Conservation (phyloP, 2,329 filamentous ascomycete species). For the Colletotrichum cordylinicola region DNA sequence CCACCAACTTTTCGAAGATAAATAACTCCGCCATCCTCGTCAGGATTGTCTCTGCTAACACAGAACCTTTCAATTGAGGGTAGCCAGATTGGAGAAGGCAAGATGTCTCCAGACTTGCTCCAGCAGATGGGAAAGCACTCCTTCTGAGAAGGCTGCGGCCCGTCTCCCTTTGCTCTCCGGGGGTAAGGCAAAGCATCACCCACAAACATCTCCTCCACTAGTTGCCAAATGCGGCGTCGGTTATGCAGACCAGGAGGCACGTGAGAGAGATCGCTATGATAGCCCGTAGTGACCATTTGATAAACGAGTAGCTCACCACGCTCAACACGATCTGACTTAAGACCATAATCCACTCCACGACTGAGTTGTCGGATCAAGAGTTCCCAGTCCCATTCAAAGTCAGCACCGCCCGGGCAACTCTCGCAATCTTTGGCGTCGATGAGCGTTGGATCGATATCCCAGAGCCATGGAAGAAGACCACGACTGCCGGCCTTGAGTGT, state of each 20-base stretch:
- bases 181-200: background rate
- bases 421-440: background rate
- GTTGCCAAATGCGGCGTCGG: background rate
- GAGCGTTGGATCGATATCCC: background rate
- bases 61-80: background rate
- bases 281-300: background rate
- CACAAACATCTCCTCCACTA: background rate
- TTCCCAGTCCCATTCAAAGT: background rate
- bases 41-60: background rate
- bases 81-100: background rate
- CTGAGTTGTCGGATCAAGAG: background rate
- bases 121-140: background rate
- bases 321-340: background rate
- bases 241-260: background rate
- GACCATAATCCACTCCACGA: background rate
- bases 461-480: background rate
- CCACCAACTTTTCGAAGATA: background rate
- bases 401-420: background rate
- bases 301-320: background rate
- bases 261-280: background rate
- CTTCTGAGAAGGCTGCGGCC: fast-evolving
- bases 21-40: background rate
- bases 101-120: background rate
- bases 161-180: fast-evolving
- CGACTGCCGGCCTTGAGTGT: background rate